These are phyloP conservation scores for Serendipita sp. DNA, from an alignment of 768 basidiomycete genomes.

Conservation along the genomic window DNA sequence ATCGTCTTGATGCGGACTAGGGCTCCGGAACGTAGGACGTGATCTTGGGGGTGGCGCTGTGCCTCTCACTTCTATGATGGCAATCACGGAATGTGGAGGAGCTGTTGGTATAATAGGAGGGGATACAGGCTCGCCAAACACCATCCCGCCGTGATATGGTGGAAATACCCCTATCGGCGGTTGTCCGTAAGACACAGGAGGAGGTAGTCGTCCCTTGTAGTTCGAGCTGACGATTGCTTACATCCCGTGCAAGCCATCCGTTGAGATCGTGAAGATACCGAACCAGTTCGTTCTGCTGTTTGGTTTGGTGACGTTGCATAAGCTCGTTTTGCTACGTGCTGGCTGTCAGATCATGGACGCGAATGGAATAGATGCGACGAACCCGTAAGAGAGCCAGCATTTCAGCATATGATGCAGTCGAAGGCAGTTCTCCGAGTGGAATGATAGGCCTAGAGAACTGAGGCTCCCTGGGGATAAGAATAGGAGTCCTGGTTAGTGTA, in stretches of 20 bases:
- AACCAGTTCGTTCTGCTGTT: constrained; percentile 12
- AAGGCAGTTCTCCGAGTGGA: not conserved
- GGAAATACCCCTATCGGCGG: not conserved
- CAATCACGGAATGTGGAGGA: not conserved
- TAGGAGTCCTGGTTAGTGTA: not conserved
- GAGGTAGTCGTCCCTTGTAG: constrained; percentile 30
- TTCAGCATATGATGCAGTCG: constrained; percentile 40
- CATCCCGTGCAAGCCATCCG: constrained; percentile 65
- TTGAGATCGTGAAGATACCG: constrained; percentile 63
- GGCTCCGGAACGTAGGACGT: not conserved
- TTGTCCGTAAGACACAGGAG: not conserved
- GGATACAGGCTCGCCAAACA: constrained; percentile 16
- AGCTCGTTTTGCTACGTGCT: constrained; percentile 50
- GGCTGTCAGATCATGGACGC: constrained; percentile 15
- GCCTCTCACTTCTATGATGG: constrained; percentile 1
- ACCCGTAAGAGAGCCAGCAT: constrained; percentile 38
- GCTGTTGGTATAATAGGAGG: constrained; percentile 10
- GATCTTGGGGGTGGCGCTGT: not conserved
- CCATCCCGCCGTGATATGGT: constrained; percentile 14
- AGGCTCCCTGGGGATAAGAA: not conserved
- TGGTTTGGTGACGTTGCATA: constrained; percentile 24
- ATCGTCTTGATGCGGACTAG: not conserved
- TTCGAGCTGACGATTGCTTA: constrained; percentile 61
- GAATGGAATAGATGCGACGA: not conserved
- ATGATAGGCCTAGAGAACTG: not conserved